These are phyloP conservation scores for Yarrowia sp. DNA, from an alignment of 805 yeast genomes.

Conservation along the genomic window DNA sequence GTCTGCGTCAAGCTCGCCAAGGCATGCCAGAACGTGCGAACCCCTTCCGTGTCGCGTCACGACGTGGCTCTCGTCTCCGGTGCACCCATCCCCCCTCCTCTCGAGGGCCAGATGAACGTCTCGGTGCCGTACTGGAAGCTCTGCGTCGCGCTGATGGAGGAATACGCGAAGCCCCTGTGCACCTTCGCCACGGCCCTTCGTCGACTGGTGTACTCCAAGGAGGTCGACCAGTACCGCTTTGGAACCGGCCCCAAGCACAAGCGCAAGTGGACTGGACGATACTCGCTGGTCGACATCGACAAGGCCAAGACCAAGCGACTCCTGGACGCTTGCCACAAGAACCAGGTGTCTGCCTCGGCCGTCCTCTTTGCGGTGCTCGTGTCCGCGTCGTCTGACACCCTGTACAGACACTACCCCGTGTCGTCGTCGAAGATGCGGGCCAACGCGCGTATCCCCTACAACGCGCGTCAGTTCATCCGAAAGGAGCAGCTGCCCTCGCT, in stretches of 20 bases:
- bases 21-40: neutral
- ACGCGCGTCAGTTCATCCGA: slow-evolving; percentile 79
- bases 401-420: slow-evolving; percentile 18
- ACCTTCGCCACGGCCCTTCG: slow-evolving; percentile 13
- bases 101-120: slow-evolving; percentile 21
- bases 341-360: slow-evolving; percentile 8
- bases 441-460: slow-evolving; percentile 76
- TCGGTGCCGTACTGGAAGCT: slow-evolving; percentile 21
- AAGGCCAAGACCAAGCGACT: neutral
- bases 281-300: slow-evolving; percentile 13
- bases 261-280: slow-evolving; percentile 8
- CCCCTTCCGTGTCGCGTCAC: neutral
- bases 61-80: slow-evolving; percentile 15
- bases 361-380: slow-evolving; percentile 9
- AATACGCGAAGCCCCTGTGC: slow-evolving; percentile 14
- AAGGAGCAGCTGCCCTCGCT: slow-evolving; percentile 41
- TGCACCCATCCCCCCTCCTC: slow-evolving; percentile 13
- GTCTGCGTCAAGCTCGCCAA: slow-evolving; percentile 13
- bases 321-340: neutral
- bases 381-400: slow-evolving; percentile 4
- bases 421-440: slow-evolving; percentile 12
- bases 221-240: slow-evolving; percentile 17
- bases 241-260: neutral
- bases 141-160: slow-evolving; percentile 20
- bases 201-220: neutral